Percentiles rank a stretch among this genome's conserved stretches.
phyloP scores from a whole-genome alignment of 2,329 filamentous ascomycete species.

The Orbilia blumenaviensis region DNA sequence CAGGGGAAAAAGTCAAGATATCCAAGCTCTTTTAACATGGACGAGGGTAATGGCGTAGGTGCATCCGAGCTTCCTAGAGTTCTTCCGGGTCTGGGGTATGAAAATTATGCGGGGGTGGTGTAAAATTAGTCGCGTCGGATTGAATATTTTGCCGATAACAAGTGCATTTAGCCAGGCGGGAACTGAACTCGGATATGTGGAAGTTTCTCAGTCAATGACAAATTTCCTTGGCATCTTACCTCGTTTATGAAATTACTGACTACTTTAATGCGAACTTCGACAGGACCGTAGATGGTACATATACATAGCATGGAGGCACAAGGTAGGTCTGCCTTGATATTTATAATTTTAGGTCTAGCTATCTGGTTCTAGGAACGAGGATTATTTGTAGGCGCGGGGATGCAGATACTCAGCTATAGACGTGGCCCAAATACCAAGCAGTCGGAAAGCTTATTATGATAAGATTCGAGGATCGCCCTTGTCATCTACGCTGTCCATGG shows the following conservation, averaged over 20 bases:
- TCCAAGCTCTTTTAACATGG: constrained; percentile 13
- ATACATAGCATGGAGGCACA: no score
- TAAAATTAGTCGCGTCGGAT: neutral
- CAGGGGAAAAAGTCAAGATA: constrained; percentile 16
- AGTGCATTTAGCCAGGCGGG: constrained; percentile 51
- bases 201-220: neutral
- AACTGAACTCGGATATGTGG: constrained; percentile 32
- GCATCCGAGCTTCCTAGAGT: constrained; percentile 42
- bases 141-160: constrained; percentile 25
- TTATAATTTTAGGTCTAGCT: neutral
- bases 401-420: neutral
- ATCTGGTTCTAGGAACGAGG: neutral
- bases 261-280: no score
- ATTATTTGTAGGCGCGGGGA: neutral
- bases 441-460: neutral
- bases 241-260: neutral
- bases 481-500: neutral
- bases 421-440: neutral
- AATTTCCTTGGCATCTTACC: neutral
- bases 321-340: no score
- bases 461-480: constrained; percentile 1
- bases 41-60: constrained; percentile 21
- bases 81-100: constrained; percentile 39
- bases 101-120: constrained; percentile 26
- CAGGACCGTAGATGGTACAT: no score